Evolutionary conservation across 208 protist species (phyloP).

Genomic region (Leishmania tarentolae): DNA sequence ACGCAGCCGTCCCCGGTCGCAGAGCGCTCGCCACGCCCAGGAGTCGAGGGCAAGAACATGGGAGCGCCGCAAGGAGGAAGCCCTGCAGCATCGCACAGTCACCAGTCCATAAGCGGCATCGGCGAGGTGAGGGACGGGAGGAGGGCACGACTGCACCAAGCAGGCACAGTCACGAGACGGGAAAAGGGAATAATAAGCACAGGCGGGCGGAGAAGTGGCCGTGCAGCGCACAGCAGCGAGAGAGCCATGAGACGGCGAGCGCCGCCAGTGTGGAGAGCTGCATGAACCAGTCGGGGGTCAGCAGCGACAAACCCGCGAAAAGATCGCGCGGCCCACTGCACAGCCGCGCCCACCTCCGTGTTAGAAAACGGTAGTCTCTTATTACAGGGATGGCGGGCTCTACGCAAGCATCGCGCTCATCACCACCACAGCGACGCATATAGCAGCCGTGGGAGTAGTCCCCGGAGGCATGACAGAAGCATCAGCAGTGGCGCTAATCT

Average conservation of each 20-base stretch:
- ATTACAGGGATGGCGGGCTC: too few relatives aligned
- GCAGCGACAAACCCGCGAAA: neutral
- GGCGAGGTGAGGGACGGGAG: neutral
- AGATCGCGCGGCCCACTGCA: neutral
- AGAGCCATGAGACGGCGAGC: neutral
- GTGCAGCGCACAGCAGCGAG: neutral
- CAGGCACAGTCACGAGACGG: too few relatives aligned
- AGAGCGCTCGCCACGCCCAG: neutral
- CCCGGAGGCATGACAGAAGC: neutral
- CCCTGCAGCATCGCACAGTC: too few relatives aligned
- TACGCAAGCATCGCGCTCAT: neutral
- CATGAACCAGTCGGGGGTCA: neutral
- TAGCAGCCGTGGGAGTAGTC: neutral
- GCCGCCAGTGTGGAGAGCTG: neutral
- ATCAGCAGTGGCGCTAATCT: neutral
- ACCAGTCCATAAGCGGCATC: too few relatives aligned
- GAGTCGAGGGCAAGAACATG: neutral
- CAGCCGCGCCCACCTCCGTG: too few relatives aligned
- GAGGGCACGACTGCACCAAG: too few relatives aligned
- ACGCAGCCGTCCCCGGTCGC: neutral
- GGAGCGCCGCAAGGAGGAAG: neutral
- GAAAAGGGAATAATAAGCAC: neutral
- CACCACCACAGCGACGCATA: neutral
- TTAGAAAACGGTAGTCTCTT: too few relatives aligned
- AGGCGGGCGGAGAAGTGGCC: neutral